A percentile compares a stretch with the other conserved stretches of the same genome.
These are phyloP conservation scores for Picocystis sp. DNA, from an alignment of 163 green algal genomes.

Conservation along the genomic window DNA sequence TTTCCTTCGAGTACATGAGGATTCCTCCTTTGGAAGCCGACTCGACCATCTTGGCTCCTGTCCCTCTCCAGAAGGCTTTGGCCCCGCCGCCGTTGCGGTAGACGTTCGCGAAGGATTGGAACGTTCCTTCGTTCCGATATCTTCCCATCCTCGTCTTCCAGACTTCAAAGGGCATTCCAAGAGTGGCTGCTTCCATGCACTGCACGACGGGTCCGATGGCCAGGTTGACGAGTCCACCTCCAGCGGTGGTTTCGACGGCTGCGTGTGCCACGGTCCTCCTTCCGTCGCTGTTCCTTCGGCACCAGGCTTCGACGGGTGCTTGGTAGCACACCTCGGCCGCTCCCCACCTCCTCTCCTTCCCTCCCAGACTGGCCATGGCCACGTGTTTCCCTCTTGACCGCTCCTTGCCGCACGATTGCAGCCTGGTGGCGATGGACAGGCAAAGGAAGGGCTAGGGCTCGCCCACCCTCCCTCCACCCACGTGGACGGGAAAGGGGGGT, in stretches of 20 bases:
- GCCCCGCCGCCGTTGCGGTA: constrained; percentile 16
- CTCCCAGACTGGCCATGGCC: no score
- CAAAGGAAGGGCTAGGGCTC: no score
- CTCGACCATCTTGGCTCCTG: constrained; percentile 26
- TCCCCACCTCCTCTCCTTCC: no score
- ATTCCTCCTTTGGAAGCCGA: constrained; percentile 21
- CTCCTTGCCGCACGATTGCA: no score
- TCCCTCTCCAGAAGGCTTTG: constrained; percentile 23
- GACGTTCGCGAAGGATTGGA: constrained; percentile 16
- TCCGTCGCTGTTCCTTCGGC: no score
- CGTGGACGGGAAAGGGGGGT: no score
- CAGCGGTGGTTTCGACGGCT: neutral
- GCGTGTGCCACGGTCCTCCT: no score
- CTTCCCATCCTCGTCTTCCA: constrained; percentile 29
- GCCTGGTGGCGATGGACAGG: no score
- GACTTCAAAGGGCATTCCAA: constrained; percentile 29
- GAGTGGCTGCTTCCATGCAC: constrained; percentile 19
- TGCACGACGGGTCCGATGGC: constrained; percentile 17
- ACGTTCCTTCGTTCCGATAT: constrained; percentile 13
- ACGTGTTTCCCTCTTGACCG: no score
- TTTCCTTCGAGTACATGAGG: constrained; percentile 26
- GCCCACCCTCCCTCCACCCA: no score
- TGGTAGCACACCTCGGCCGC: no score
- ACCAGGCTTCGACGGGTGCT: no score
- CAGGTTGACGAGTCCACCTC: constrained; percentile 4